Conservation (phyloP, 345 rosid species). For the Raphanus sativus region DNA sequence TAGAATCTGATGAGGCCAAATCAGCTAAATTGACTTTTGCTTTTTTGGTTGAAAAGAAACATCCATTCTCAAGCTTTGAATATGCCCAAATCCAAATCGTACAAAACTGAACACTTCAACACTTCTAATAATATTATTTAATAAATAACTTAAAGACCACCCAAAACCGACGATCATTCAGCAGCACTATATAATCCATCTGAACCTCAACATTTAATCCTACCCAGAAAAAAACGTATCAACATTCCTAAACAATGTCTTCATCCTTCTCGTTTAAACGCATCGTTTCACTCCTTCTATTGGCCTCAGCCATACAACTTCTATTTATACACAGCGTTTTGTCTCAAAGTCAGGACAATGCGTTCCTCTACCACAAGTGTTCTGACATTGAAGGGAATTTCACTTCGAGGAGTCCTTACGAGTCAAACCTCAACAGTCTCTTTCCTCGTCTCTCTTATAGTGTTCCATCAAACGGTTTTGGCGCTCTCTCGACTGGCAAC, state of each 20-base stretch:
- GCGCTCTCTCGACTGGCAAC: slow-evolving; percentile 40
- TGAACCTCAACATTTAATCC: slow-evolving; percentile 5
- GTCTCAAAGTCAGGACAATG: slow-evolving; percentile 34
- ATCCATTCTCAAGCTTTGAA: slow-evolving; percentile 5
- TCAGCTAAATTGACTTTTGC: slow-evolving; percentile 11
- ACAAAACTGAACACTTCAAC: slow-evolving; percentile 33
- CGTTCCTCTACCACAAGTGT: slow-evolving; percentile 49
- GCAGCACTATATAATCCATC: slow-evolving; percentile 8
- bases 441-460: slow-evolving; percentile 38
- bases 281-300: slow-evolving; percentile 12
- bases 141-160: neutral
- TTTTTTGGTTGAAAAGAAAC: neutral
- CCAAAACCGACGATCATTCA: neutral
- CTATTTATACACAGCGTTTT: slow-evolving; percentile 13
- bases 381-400: slow-evolving; percentile 45
- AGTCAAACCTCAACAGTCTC: slow-evolving; percentile 48
- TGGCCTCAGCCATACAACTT: slow-evolving; percentile 30
- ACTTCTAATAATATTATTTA: neutral
- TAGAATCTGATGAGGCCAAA: neutral
- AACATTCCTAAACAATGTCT: slow-evolving; percentile 30
- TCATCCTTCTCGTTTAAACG: slow-evolving; percentile 7
- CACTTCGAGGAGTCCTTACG: slow-evolving; percentile 41
- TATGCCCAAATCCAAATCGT: neutral
- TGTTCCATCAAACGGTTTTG: slow-evolving; percentile 55
- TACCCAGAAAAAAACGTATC: neutral